These are phyloP conservation scores for Phaseolus coccineus DNA, from an alignment of 331 rosid genomes.

Conservation along the genomic window DNA sequence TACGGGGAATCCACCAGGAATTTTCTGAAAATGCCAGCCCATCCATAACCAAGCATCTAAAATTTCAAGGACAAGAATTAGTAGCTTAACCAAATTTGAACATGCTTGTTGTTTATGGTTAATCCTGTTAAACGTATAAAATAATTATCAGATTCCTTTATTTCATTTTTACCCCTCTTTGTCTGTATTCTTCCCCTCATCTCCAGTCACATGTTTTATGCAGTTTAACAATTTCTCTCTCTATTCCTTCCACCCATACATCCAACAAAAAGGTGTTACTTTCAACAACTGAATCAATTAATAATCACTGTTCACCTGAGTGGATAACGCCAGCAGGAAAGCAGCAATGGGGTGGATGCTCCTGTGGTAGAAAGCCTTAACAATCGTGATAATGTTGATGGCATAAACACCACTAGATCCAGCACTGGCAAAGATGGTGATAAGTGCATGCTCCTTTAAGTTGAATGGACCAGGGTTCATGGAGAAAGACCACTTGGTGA, in stretches of 20 bases:
- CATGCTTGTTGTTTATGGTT: no score
- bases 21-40: constrained; percentile 92
- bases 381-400: constrained; percentile 73
- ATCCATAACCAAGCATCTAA: constrained; percentile 97
- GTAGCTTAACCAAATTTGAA: no score
- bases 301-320: constrained; percentile 59
- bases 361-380: constrained; percentile 82
- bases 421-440: constrained; percentile 79
- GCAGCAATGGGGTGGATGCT: constrained; percentile 69
- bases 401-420: constrained; percentile 81
- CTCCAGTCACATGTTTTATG: not conserved
- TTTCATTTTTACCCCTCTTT: not conserved
- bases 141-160: not conserved
- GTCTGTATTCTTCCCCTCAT: not conserved
- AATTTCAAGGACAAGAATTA: constrained; percentile 4
- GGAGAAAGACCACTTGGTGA: constrained; percentile 66
- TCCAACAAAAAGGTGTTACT: not conserved
- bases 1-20: constrained; percentile 88
- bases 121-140: no score
- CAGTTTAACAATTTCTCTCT: no score
- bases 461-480: constrained; percentile 86
- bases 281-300: not conserved
- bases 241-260: no score
- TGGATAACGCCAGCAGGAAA: constrained; percentile 66
- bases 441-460: constrained; percentile 81